These are phyloP conservation scores for Salix koriyanagi DNA, from an alignment of 345 rosid species.

Conservation along the genomic window DNA sequence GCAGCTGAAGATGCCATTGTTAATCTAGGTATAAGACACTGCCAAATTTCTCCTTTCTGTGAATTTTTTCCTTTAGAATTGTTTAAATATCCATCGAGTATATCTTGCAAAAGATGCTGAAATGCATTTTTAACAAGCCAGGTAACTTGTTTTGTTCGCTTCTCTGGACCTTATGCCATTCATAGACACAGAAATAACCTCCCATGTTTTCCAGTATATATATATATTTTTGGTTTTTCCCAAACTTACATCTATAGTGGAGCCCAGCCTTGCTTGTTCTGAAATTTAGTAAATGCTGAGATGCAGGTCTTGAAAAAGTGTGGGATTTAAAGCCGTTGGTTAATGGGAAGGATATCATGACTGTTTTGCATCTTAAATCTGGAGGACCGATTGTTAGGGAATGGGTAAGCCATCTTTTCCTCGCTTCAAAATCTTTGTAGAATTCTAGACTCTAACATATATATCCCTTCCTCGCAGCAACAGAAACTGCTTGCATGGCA, in stretches of 20 bases:
- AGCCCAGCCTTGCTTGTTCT: background rate
- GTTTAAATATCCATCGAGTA: background rate
- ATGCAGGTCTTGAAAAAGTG: slow-evolving; percentile 66
- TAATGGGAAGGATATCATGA: slow-evolving; percentile 79
- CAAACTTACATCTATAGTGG: too few relatives aligned
- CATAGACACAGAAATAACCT: background rate
- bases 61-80: too few relatives aligned
- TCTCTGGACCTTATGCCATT: background rate
- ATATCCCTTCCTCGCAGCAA: slow-evolving; percentile 53
- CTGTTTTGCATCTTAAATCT: slow-evolving; percentile 59
- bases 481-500: slow-evolving; percentile 76
- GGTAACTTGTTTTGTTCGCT: too few relatives aligned
- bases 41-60: background rate
- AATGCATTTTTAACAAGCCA: too few relatives aligned
- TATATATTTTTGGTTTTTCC: background rate
- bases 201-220: background rate
- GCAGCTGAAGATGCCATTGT: slow-evolving; percentile 48
- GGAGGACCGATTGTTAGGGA: slow-evolving; percentile 81
- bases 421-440: background rate
- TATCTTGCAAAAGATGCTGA: background rate
- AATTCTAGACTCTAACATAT: slow-evolving; percentile 11
- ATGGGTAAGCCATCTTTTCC: slow-evolving; percentile 54
- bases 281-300: background rate
- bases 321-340: slow-evolving; percentile 84
- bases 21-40: slow-evolving; percentile 44